Conservation (phyloP, 75 land plant species). For the Chamaecyparis obtusa region DNA sequence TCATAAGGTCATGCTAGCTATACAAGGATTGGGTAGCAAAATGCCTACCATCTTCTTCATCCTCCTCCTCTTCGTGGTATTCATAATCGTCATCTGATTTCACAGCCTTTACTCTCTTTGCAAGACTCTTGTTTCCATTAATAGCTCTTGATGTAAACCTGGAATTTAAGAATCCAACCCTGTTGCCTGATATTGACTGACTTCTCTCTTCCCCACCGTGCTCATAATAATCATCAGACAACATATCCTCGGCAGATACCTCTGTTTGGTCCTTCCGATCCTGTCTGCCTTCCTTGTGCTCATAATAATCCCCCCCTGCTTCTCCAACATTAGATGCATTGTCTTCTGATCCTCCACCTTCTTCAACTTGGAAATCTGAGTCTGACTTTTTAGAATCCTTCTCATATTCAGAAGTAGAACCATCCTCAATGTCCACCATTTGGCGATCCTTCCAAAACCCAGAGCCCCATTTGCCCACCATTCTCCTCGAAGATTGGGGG, state of each 20-base stretch:
- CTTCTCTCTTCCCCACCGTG: conserved; percentile 74
- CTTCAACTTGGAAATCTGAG: conserved; percentile 36
- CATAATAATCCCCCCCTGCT: conserved; percentile 28
- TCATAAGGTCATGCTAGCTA: background rate
- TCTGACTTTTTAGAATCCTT: conserved; percentile 14
- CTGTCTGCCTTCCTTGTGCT: conserved; percentile 21
- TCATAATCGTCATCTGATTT: conserved; percentile 40
- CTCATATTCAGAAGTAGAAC: conserved; percentile 29
- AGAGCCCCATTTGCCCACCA: conserved; percentile 60
- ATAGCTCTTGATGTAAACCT: conserved; percentile 28
- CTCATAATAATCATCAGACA: conserved; percentile 81
- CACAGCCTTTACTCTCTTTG: conserved; percentile 33
- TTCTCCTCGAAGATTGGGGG: conserved; percentile 26
- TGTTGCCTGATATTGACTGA: conserved; percentile 36
- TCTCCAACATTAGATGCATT: conserved; percentile 36
- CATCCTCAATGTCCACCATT: conserved; percentile 21
- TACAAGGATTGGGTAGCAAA: background rate
- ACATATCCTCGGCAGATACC: conserved; percentile 64
- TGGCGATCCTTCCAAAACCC: conserved; percentile 76
- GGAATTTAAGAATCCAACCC: conserved; percentile 20
- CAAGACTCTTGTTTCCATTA: conserved; percentile 13
- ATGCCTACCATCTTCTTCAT: conserved; percentile 32
- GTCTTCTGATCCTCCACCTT: conserved; percentile 33
- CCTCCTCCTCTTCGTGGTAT: conserved; percentile 39
- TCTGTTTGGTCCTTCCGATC: conserved; percentile 35